Base-by-base conservation (phyloP, 257 asterid species). In the Solanum boliviense region DNA sequence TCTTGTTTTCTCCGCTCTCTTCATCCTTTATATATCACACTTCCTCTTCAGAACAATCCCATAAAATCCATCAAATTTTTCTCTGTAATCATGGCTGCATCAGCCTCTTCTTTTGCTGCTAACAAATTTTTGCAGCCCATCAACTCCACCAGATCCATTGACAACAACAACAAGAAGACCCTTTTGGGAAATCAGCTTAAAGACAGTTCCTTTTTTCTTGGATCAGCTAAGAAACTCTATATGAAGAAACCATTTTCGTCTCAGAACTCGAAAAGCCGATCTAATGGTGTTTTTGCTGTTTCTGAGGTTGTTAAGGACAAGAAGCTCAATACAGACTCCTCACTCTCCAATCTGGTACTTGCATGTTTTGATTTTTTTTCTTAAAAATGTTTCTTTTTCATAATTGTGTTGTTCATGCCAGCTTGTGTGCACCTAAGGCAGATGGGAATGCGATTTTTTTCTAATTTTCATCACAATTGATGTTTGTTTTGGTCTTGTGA, bases 231-330 rank as follows among this genome's bases (percentile, higher is more conserved):
- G n/a, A 92, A 92, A 87, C 88, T 91, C 2, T 88, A 87, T 74
- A 25, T 44, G 36, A 90, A 89, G 60, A 86, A 65, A 36, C 89
- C 85, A 58, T 38, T 71, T 32, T 83, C 93, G 68, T 58, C 74
- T 36, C 44, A 72, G 74, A 25, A 31, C 4, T 39, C 31, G 85
- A 62, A 72, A 89, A 93, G 93, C 89, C 93, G 94, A 90, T 93
- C 94, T 60, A 87, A 91, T 87, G 35, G 76, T 34, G 92, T 94
- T 32, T 87, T 91, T 20, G 96, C 95, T 3, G 95, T 95, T 62
- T 94, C 98, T 9, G 96, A 96, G 91, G 96, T 93, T 32, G 91
- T 93, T 84, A 94, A 95, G 95, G 96, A 93, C 89, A 94, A 92
- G 91, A 94, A 93, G 92, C 88, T 74, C 72, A 39, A 41, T 86